Evolutionary conservation across 2,329 filamentous ascomycete genomes (phyloP).

Genomic region (Claviceps spartinae): DNA sequence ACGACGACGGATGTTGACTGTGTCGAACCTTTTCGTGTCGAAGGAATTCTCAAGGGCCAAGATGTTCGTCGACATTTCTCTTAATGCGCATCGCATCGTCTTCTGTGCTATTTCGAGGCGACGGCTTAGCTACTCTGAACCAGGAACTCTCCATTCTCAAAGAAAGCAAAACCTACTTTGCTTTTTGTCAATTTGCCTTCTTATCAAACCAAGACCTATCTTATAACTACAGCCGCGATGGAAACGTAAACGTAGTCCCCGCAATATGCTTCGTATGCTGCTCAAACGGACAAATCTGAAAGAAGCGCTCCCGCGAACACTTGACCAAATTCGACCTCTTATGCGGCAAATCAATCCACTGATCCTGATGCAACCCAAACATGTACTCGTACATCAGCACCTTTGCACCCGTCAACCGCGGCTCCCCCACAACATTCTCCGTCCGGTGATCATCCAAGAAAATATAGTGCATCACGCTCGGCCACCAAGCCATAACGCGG

Average conservation of each 20-base stretch:
- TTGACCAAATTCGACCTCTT: not conserved
- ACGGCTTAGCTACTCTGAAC: no score
- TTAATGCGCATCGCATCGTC: no score
- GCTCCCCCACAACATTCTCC: constrained; percentile 49
- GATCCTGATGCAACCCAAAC: constrained; percentile 1
- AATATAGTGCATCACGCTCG: constrained; percentile 47
- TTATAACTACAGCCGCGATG: not conserved
- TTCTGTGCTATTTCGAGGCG: no score
- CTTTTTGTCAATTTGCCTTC: not conserved
- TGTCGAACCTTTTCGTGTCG: no score
- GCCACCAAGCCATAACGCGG: constrained; percentile 48
- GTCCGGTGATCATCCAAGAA: constrained; percentile 49
- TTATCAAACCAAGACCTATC: not conserved
- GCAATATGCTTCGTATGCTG: not conserved
- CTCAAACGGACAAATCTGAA: not conserved
- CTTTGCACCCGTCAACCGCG: constrained; percentile 16
- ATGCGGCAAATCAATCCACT: constrained; percentile 1
- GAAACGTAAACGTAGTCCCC: not conserved
- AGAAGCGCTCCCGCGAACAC: constrained; percentile 2
- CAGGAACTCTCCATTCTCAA: no score
- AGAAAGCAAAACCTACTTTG: no score
- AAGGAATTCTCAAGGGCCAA: no score
- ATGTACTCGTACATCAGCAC: constrained; percentile 1
- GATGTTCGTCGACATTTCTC: no score
- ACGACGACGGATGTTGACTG: no score